Base-by-base conservation (phyloP, 768 basidiomycete species). In the Infundibulicybe gibba region DNA sequence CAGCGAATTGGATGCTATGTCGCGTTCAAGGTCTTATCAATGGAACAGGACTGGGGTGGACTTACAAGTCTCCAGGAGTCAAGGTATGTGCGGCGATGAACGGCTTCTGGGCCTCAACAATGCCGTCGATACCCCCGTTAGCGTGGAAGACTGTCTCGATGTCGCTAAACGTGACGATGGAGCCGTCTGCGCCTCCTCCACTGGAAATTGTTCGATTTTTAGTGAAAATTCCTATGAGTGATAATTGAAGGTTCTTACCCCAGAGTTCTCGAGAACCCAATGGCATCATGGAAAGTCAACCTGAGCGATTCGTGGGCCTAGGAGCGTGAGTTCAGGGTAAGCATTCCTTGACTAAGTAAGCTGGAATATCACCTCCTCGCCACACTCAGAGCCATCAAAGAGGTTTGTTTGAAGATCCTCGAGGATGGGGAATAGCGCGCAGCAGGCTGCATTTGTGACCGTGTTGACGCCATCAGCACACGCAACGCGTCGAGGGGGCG, bases 181-280 rank as follows among this genome's bases (percentile, higher is more conserved):
- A 78, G 21, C 76, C 79, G 48, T 80, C 77, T 39, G 71, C 69
- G 15, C 71, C 71, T 54, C 71, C 70, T 45, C 70, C 68, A 45
- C 69, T 71, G 42, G n/a, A 34, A 21, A 16, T 47, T 25, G 39
- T 37, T 32, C 43, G 2, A 13, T 10, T 10, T n/a, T 41, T 17
- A 25, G n/a, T 41, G 20, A 9, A 21, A 41, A 25, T 12, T n/a
- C 16, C 16, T 17, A 41, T 4, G 16, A 5, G 25, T 14, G 15
- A 3, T 6, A 17, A 3, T 14, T 39, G 19, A 16, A n/a, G 25
- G 12, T 9, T 56, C n/a, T 30, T 47, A 68, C 66, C 67, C 64
- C 14, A 52, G 40, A 32, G 59, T 60, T 2, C 52, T 55, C 11
- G 71, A 74, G 49, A 71, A 69, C 12, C 67, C 73, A 47, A 74